Evolutionary conservation across 345 rosid genomes (phyloP), one percentile per base, ranked within the genome.

Genomic region (Eucalyptus paniculata): DNA sequence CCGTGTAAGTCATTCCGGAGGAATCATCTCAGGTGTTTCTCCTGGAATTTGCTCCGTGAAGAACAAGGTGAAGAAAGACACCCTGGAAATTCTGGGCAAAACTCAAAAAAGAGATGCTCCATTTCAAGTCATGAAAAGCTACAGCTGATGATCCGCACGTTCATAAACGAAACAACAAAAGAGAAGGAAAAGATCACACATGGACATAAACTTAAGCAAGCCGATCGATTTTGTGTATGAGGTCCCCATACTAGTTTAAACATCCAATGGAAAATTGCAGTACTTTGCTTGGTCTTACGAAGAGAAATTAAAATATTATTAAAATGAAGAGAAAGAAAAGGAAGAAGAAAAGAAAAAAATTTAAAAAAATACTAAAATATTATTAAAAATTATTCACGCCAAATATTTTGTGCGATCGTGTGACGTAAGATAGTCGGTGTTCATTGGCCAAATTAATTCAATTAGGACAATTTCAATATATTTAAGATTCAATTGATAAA

Each of bases 341-440:
- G 12, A 56, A 56, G 62, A 56, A 56, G 28, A 24, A 24, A 56
- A 51, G 8, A 3, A 51, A 51, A 51, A 3, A 53, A 3, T 24
- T 4, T 4, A 37, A 2, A 56, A 56, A 54, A 2, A 44, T 8
- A 24, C 3, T 23, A 9, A 56, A 23, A 56, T 23, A 24, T 56
- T 23, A 56, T 24, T 5, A 24, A 56, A 56, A 56, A 56, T 56
- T 56, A 56, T 56, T 26, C 13, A 56, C 3, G 0, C 6, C 0
- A 56, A n/a, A n/a, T n/a, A n/a, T n/a, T n/a, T 2, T 2, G 0
- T 53, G 58, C 5, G 0, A 53, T 53, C 10, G 2, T 19, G 5
- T 2, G 5, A 53, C 0, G 1, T 53, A 8, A 19, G 26, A 53
- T 53, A 53, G 11, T 53, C 0, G 1, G 2, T 24, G 0, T 53